These are phyloP conservation scores for Phytophthora cactorum DNA, from an alignment of 352 stramenopile genomes.

Conservation along the genomic window DNA sequence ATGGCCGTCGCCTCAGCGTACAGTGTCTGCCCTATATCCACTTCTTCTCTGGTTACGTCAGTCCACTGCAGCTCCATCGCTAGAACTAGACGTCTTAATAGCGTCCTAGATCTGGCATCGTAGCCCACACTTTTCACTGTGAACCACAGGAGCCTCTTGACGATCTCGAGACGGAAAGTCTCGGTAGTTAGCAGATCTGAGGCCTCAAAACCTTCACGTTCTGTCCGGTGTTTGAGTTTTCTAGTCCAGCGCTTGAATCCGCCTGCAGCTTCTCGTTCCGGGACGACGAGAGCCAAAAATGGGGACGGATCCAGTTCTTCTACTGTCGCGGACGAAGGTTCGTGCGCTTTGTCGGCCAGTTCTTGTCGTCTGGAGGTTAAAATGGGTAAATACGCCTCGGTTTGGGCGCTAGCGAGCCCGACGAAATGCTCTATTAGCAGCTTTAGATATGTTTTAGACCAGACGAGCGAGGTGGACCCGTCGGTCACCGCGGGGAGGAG, in stretches of 20 bases:
- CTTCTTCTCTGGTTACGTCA: conserved; percentile 71
- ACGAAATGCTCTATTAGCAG: conserved; percentile 73
- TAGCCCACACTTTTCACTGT: conserved; percentile 81
- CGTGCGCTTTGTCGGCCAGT: conserved; percentile 26
- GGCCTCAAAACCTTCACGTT: conserved; percentile 13
- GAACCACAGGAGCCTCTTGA: conserved; percentile 82
- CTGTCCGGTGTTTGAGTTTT: conserved; percentile 28
- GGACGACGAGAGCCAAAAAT: conserved; percentile 66
- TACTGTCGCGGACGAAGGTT: conserved; percentile 19
- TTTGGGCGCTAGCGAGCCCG: conserved; percentile 51
- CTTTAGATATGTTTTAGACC: conserved; percentile 71
- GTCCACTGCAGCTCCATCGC: conserved; percentile 65
- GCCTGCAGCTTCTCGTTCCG: conserved; percentile 27
- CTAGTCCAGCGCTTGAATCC: conserved; percentile 39
- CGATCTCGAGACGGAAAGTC: conserved; percentile 60
- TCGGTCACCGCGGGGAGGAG: conserved; percentile 72
- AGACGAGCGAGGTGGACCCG: conserved; percentile 56
- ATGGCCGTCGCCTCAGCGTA: conserved; percentile 79
- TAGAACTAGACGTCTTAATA: conserved; percentile 56
- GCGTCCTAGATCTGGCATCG: conserved; percentile 65
- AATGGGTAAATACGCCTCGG: conserved; percentile 78
- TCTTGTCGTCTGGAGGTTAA: conserved; percentile 45
- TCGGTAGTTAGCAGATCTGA: conserved; percentile 30
- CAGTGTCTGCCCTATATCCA: conserved; percentile 68
- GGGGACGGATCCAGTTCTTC: conserved; percentile 58